phyloP scores from a whole-genome alignment of 1,284 basidiomycete species.

The Pseudozyma sp. region DNA sequence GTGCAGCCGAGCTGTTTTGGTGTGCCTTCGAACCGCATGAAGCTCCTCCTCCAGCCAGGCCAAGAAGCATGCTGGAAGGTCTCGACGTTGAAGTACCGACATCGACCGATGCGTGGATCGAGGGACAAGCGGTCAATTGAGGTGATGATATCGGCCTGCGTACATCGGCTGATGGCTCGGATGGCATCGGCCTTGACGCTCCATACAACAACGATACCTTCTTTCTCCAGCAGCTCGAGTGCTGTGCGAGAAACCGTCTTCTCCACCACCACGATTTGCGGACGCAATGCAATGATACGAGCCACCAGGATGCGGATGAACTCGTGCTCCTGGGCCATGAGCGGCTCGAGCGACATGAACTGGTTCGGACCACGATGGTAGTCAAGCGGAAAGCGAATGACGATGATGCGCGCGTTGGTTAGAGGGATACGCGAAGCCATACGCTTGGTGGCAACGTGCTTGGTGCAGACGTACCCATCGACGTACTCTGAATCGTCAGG shows the following conservation, averaged over 20 bases:
- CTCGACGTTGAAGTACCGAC: constrained; percentile 86
- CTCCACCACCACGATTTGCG: constrained; percentile 92
- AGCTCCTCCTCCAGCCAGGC: constrained; percentile 89
- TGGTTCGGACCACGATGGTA: constrained; percentile 90
- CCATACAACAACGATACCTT: constrained; percentile 90
- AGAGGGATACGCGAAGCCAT: constrained; percentile 73
- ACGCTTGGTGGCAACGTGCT: constrained; percentile 94
- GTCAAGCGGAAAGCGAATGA: constrained; percentile 94
- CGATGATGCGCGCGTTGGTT: constrained; percentile 88
- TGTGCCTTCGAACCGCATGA: constrained; percentile 93
- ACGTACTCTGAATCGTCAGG: constrained; percentile 96
- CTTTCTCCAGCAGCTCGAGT: constrained; percentile 85
- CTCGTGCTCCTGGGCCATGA: constrained; percentile 93
- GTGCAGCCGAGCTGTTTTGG: constrained; percentile 92
- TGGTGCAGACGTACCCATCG: constrained; percentile 95
- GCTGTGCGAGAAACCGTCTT: constrained; percentile 92
- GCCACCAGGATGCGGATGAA: constrained; percentile 89
- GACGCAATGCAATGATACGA: constrained; percentile 88
- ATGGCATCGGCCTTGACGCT: constrained; percentile 89
- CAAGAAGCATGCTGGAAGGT: constrained; percentile 94
- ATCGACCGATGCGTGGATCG: constrained; percentile 90
- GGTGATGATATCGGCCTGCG: constrained; percentile 92
- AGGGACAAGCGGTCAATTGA: constrained; percentile 94
- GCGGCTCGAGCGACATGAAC: constrained; percentile 91
- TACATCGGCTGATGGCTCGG: constrained; percentile 88